Base-by-base conservation (phyloP, 768 basidiomycete species). In the Cantharellus anzutake region DNA sequence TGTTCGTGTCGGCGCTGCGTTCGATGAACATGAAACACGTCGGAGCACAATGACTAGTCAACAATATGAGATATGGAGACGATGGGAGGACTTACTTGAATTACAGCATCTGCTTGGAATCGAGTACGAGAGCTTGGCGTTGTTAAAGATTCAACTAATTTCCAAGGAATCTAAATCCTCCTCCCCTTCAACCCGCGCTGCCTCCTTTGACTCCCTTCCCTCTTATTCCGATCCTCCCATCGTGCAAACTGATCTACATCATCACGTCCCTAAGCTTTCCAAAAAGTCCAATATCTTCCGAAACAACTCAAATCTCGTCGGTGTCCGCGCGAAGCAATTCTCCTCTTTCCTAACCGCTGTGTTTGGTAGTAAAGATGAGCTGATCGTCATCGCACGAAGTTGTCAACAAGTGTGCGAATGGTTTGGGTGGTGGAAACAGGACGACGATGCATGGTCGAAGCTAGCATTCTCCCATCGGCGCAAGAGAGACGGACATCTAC, bases 151-250 rank as follows among this genome's bases (percentile, higher is more conserved):
- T 72, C 81, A 59, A 79, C 83, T 16, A 75, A 85, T 2, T 78
- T 86, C 61, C 38, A 53, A 5, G 37, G 42, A 2, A 35, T 51
- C 29, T 56, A 59, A 34, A 76, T 84, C 61, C 78, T 80, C 61
- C 76, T 80, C 40, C 5, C 64, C 64, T 4, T 42, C 56, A 4
- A 50, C 63, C 14, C 73, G 75, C 7, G 87, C 87, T 2, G 81
- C 87, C 0, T 89, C 87, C 11, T 90, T 83, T 74, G 87, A 89
- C 58, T 88, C 86, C 0, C 75, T 90, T 20, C 87, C 87, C 7
- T 83, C 84, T 4, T 87, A 86, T 4, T 48, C 44, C 11, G 44
- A 48, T 48, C 44, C 11, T 48, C 44, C 86, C 55, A 80, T 81
- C 11, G 77, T 89, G 50, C 80, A 80, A n/a, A 76, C 73, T 57